Evolutionary conservation across 1,284 basidiomycete species (phyloP), one percentile per base, ranked within the genome.

Genomic region (Pseudozyma hubeiensis): DNA sequence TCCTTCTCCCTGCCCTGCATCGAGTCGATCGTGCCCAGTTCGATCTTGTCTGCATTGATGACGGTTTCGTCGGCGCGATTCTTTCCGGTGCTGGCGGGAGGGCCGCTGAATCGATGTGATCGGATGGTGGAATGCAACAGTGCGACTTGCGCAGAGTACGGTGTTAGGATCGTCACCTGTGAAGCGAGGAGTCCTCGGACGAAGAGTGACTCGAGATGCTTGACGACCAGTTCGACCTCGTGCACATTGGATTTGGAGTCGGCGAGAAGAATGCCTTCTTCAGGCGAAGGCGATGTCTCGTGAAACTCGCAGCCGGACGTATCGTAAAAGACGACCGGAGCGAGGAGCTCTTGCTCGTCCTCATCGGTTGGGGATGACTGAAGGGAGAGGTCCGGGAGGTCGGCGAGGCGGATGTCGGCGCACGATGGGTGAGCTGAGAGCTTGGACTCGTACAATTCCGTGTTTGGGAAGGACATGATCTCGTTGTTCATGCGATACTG

Each of bases 141-240:
- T 3, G 62, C 64, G 6, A 71, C 75, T 48, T 82, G 81, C 8
- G 77, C 68, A 14, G 84, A 88, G 51, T 85, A 94, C 88, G 97
- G 95, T 5, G 94, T 93, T 64, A 99, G 91, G 53, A 99, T 88
- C 1, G 93, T 93, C 58, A 99, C 93, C 77, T 95, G 91, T 0
- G 85, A 85, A 0, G 93, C 88, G 0, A 87, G 82, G 0, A 99
- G 85, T 0, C 94, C 93, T 4, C 88, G 87, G 7, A 84, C 85
- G n/a, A 91, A 92, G 81, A 98, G 85, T 75, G 88, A 90, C 41
- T 90, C 88, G 0, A 94, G 90, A 90, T 94, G 95, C 62, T 87
- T 88, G 75, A 89, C 90, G 0, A 97, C 94, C 2, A 97, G 88
- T 10, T 88, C 89, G 0, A 91, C 93, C 80, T 99, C 96, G 81